Percentiles rank a stretch among this genome's conserved stretches.
Evolutionary conservation across 2,329 filamentous ascomycete species (phyloP).

Genomic region (Xylariales sp.): DNA sequence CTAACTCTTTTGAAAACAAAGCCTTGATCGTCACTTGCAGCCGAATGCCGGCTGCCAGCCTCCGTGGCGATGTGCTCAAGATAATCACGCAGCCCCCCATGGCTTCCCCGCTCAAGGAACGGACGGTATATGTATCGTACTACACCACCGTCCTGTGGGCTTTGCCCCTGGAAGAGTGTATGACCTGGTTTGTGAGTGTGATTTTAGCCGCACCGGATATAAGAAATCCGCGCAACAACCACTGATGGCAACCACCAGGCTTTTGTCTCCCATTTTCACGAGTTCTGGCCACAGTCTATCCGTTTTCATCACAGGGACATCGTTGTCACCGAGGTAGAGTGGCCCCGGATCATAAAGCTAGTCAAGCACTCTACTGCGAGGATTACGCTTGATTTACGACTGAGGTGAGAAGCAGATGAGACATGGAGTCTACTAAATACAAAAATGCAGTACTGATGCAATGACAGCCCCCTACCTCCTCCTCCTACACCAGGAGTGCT

Average conservation of each 20-base stretch:
- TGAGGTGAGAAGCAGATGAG: too few species aligned
- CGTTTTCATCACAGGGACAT: constrained; percentile 12
- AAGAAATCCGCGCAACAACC: background rate
- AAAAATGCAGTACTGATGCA: too few species aligned
- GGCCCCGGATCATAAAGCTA: constrained; percentile 13
- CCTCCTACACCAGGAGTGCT: constrained; percentile 10
- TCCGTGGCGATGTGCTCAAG: constrained; percentile 10
- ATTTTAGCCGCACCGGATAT: too few species aligned
- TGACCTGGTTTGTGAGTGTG: constrained; percentile 20
- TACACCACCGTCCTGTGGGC: constrained; percentile 16
- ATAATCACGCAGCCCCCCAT: constrained; percentile 11
- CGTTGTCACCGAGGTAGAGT: constrained; percentile 11
- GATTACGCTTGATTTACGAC: constrained; percentile 12
- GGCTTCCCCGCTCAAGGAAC: constrained; percentile 7
- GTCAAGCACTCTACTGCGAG: constrained; percentile 12
- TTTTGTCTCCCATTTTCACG: constrained; percentile 17
- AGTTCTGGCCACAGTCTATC: constrained; percentile 18
- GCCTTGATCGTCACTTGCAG: constrained; percentile 18
- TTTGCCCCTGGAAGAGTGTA: constrained; percentile 15
- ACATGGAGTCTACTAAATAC: too few species aligned
- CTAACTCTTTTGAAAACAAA: too few species aligned
- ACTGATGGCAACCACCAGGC: constrained; percentile 7
- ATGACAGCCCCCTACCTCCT: too few species aligned
- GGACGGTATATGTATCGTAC: constrained; percentile 13
- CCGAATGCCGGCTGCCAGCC: constrained; percentile 7